Evolutionary conservation across 2,329 filamentous ascomycete species (phyloP).

Genomic region (Sordariomycetes sp.): DNA sequence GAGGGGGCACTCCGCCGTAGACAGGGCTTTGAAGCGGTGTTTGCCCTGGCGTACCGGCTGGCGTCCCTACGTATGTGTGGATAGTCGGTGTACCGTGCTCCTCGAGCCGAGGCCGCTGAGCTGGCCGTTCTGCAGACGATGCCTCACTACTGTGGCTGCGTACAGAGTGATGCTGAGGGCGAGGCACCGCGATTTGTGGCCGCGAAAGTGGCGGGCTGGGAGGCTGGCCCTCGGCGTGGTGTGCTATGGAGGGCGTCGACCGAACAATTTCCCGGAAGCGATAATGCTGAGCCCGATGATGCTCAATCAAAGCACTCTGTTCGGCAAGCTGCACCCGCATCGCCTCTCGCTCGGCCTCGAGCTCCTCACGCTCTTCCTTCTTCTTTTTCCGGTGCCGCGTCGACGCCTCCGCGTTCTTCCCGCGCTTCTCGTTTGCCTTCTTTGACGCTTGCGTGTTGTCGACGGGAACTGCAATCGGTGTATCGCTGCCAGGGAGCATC

Average conservation of each 20-base stretch:
- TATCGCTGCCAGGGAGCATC: conserved; percentile 26
- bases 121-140: conserved; percentile 33
- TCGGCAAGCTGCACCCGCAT: conserved; percentile 44
- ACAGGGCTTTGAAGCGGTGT: conserved; percentile 29
- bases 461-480: conserved; percentile 52
- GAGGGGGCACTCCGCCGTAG: conserved; percentile 28
- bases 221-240: conserved; percentile 41
- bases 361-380: conserved; percentile 61
- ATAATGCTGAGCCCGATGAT: conserved; percentile 65
- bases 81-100: conserved; percentile 32
- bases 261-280: conserved; percentile 58
- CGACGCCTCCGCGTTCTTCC: conserved; percentile 77
- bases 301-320: conserved; percentile 56
- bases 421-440: conserved; percentile 76
- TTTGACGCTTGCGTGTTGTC: conserved; percentile 76
- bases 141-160: conserved; percentile 29
- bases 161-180: conserved; percentile 18
- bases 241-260: conserved; percentile 46
- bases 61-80: conserved; percentile 27
- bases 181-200: conserved; percentile 14
- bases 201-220: conserved; percentile 37
- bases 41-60: conserved; percentile 23
- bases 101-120: conserved; percentile 37
- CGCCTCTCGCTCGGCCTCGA: conserved; percentile 56
- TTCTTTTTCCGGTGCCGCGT: conserved; percentile 73